Base-by-base conservation (phyloP, 2,329 filamentous ascomycete genomes). In the Orbilia brochopaga region DNA sequence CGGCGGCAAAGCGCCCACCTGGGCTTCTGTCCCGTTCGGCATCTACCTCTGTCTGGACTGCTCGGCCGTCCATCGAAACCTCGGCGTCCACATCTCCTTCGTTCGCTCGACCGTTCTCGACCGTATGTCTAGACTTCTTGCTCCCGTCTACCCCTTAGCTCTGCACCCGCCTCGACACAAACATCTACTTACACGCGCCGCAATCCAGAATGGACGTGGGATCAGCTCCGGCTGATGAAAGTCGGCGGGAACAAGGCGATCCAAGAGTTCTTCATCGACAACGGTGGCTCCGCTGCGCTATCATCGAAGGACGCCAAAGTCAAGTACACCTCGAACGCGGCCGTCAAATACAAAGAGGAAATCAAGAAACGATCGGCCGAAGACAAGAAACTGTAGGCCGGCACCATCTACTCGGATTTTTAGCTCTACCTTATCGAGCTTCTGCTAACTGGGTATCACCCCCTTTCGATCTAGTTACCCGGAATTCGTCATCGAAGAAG, bases 41-140 rank as follows among this genome's bases (percentile, higher is more conserved):
- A 97, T 99, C 80, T 99, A 97, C 80, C 87, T 99, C 21, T 99
- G 94, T 79, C 88, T 99, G 78, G 94, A 99, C 82, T 99, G 94
- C 83, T 97, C 93, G 46, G 90, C 93, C 65, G 92, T 97, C 80
- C 94, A 99, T 81, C 89, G 94, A 77, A 97, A 97, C 81, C 88
- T 99, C 78, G 94, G 94, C 80, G 93, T 97, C 73, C 94, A 99
- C 82, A 97, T 99, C 81, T 97, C 93, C 77, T 99, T 99, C 83
- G 94, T 99, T 78, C 90, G 94, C 78, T 97, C 93, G 73, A 97
- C 93, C 74, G 97, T 97, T 81, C 90, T 99, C 80, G 94, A 99
- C 81, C 92, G 93, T 97, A 90, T 79, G 91, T 83, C 51, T 44
- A 6, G 13, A 6, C 52, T 55, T 17, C 15, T 23, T 23, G 11